These are phyloP conservation scores for Dryas octopetala DNA, from an alignment of 306 rosid species.

Conservation along the genomic window DNA sequence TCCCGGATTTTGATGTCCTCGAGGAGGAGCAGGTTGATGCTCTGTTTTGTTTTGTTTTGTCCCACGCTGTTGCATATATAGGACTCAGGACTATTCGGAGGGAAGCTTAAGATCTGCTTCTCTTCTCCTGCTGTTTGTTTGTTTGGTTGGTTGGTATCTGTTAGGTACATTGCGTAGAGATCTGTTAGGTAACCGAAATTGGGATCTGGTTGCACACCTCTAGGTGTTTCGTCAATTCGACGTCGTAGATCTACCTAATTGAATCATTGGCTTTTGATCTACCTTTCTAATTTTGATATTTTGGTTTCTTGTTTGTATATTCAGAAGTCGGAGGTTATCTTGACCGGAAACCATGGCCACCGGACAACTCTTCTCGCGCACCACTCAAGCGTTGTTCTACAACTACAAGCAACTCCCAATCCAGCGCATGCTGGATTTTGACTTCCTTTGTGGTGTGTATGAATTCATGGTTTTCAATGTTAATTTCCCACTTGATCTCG, in stretches of 20 bases:
- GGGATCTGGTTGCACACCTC: neutral
- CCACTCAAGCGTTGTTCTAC: slow-evolving; percentile 92
- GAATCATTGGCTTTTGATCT: neutral
- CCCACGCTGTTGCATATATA: neutral
- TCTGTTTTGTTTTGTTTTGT: slow-evolving; percentile 14
- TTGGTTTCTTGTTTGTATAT: slow-evolving; percentile 14
- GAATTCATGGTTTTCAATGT: neutral
- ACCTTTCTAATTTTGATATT: neutral
- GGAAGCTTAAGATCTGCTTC: slow-evolving; percentile 26
- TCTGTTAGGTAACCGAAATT: slow-evolving; percentile 9
- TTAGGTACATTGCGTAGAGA: slow-evolving; percentile 15
- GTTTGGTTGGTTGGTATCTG: neutral
- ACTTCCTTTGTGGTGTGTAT: slow-evolving; percentile 90
- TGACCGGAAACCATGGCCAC: slow-evolving; percentile 67
- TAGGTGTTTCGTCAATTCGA: slow-evolving; percentile 2
- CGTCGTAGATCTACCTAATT: slow-evolving; percentile 16
- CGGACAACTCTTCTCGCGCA: slow-evolving; percentile 89
- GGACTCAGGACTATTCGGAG: neutral
- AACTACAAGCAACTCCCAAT: slow-evolving; percentile 98
- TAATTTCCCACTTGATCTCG: neutral
- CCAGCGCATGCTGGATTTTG: slow-evolving; percentile 99
- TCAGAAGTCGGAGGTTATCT: slow-evolving; percentile 42
- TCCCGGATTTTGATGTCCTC: slow-evolving; percentile 15
- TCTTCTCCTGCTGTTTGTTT: slow-evolving; percentile 2
- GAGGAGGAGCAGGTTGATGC: slow-evolving; percentile 2